These are phyloP conservation scores for Blastocystis sp. DNA, from an alignment of 352 stramenopile genomes.

Conservation along the genomic window DNA sequence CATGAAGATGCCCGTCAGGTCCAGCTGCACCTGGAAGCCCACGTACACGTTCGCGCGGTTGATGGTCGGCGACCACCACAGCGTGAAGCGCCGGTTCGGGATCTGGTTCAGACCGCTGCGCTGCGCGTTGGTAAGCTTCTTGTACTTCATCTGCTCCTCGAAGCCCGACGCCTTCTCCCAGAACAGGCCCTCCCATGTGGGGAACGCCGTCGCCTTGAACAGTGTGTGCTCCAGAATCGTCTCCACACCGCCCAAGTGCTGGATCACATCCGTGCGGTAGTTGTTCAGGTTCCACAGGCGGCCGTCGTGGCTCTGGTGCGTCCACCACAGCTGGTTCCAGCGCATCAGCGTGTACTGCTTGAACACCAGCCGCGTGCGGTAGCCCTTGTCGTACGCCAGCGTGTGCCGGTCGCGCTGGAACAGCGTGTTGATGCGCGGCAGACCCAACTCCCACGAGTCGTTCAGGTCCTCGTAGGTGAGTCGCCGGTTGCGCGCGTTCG, in stretches of 20 bases:
- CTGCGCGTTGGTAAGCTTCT: slow-evolving; percentile 99
- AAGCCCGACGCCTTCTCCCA: slow-evolving; percentile 98
- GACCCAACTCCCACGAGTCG: slow-evolving; percentile 98
- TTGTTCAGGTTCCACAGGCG: slow-evolving; percentile 99
- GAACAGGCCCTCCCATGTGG: slow-evolving; percentile 99
- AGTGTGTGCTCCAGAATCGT: slow-evolving; percentile 99
- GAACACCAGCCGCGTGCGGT: slow-evolving; percentile 95
- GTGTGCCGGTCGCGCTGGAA: slow-evolving; percentile 97
- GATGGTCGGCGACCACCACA: slow-evolving; percentile 99
- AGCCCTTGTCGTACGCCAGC: slow-evolving; percentile 98
- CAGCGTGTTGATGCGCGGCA: slow-evolving; percentile 91
- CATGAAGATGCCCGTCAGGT: slow-evolving; percentile 99
- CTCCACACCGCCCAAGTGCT: slow-evolving; percentile 96
- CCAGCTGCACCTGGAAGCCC: slow-evolving; percentile 98
- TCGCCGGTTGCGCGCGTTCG: slow-evolving; percentile 94
- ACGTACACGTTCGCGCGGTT: slow-evolving; percentile 99
- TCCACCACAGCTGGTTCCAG: slow-evolving; percentile 99
- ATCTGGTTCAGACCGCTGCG: slow-evolving; percentile 99
- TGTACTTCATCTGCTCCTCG: slow-evolving; percentile 94
- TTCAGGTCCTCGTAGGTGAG: slow-evolving; percentile 98
- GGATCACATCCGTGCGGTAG: slow-evolving; percentile 99
- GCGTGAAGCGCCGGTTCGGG: slow-evolving; percentile 97
- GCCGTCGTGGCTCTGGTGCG: slow-evolving; percentile 93
- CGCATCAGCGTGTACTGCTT: slow-evolving; percentile 95
- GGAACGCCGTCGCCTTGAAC: slow-evolving; percentile 99